A percentile compares a stretch with the other conserved stretches of the same genome.
phyloP scores from a whole-genome alignment of 495 filamentous ascomycete species.

The Penicillium salamii region DNA sequence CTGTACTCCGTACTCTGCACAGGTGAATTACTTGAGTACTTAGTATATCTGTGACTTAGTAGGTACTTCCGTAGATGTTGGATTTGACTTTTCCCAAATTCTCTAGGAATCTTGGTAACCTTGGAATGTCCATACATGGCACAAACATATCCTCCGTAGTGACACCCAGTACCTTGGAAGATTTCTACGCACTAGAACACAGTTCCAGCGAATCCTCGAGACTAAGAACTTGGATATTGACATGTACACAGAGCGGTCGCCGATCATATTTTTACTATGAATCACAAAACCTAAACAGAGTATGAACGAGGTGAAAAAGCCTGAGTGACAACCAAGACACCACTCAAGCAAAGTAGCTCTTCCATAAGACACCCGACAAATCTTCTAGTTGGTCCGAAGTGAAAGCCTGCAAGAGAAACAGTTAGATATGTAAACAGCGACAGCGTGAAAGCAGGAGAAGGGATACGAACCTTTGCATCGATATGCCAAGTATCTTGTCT shows the following conservation, averaged over 20 bases:
- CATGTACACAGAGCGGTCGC: not conserved
- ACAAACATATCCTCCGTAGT: no score
- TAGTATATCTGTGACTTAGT: no score
- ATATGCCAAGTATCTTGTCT: constrained; percentile 98
- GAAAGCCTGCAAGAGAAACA: constrained; percentile 66
- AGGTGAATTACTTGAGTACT: no score
- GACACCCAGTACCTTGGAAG: no score
- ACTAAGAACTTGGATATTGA: no score
- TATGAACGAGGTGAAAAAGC: not conserved
- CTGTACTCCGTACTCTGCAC: no score
- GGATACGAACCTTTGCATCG: constrained; percentile 78
- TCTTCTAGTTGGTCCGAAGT: constrained; percentile 90
- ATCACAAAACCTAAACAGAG: not conserved
- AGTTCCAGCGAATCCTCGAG: no score
- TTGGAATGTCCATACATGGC: no score
- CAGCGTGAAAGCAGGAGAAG: not conserved
- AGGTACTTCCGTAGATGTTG: no score
- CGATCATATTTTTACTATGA: not conserved
- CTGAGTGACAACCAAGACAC: not conserved
- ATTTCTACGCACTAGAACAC: no score
- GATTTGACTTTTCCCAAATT: no score
- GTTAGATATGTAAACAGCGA: constrained; percentile 24
- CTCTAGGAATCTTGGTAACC: no score
- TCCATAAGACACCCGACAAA: constrained; percentile 95
- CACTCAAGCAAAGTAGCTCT: constrained; percentile 91